These are phyloP conservation scores for Alternaria tenuissima DNA, from an alignment of 2,329 filamentous ascomycete species.

Conservation along the genomic window DNA sequence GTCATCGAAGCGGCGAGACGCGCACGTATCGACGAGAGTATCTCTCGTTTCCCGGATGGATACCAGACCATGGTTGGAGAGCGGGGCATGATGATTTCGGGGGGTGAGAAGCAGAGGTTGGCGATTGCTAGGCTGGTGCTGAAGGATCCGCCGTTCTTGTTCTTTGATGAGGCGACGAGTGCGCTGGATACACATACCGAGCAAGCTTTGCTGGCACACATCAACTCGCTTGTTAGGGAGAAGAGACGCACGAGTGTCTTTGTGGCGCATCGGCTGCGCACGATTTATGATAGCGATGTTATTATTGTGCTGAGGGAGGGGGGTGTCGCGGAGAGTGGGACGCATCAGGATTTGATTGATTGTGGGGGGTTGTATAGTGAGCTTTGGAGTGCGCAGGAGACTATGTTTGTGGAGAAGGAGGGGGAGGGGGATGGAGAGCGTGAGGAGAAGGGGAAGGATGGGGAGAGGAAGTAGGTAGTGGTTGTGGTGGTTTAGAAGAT, in stretches of 20 bases:
- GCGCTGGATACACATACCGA: slow-evolving; percentile 94
- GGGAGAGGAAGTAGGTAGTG: neutral
- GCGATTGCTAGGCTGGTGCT: slow-evolving; percentile 84
- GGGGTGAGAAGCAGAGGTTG: slow-evolving; percentile 90
- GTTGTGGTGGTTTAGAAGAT: too few species aligned
- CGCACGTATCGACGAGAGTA: slow-evolving; percentile 81
- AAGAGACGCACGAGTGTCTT: slow-evolving; percentile 92
- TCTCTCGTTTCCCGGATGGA: slow-evolving; percentile 79
- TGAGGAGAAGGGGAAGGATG: neutral
- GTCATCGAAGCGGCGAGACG: slow-evolving; percentile 81
- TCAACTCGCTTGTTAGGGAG: slow-evolving; percentile 89
- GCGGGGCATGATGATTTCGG: slow-evolving; percentile 95
- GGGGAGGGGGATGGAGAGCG: too few species aligned
- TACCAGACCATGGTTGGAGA: slow-evolving; percentile 93
- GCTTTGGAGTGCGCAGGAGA: slow-evolving; percentile 75
- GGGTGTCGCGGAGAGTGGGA: slow-evolving; percentile 85
- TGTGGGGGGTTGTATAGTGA: slow-evolving; percentile 82
- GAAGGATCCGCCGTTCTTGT: slow-evolving; percentile 88
- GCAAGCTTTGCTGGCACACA: slow-evolving; percentile 87
- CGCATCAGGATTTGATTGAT: slow-evolving; percentile 84
- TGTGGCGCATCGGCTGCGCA: slow-evolving; percentile 88
- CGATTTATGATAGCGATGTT: slow-evolving; percentile 89
- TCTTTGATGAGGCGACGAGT: slow-evolving; percentile 95
- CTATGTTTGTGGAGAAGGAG: slow-evolving; percentile 39
- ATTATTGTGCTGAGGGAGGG: slow-evolving; percentile 92